Base-by-base conservation (phyloP, 176 grass and related monocot species). In the Cymbopogon citratus region DNA sequence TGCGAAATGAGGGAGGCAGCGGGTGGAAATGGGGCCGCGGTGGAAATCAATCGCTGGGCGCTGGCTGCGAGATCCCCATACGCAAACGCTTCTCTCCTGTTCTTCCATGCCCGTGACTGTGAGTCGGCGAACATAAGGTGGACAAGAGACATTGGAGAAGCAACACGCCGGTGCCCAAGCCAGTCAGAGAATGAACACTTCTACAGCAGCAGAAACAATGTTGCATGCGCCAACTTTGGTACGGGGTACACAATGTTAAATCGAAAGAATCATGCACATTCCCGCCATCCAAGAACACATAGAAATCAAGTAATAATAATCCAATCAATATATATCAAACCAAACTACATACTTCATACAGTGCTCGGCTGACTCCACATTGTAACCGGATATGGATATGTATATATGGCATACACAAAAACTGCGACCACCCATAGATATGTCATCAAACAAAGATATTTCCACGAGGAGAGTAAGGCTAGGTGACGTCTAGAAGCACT, bases 401-500 rank as follows among this genome's bases (percentile, higher is more conserved):
- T 26, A 57, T 60, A 59, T 27, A 75, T 68, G 12, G 23, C 75
- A 62, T 80, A 51, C 61, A 80, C 62, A 88, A 88, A 79, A 74
- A 49, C 28, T 1, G 38, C 35, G 38, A 81, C 64, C 71, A 81
- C 64, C 71, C 81, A 87, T 66, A 77, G 35, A 84, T 45, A 85
- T 73, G 73, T 74, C 85, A 81, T 60, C 84, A 77, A 80, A 80
- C 56, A 57, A 76, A 80, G 71, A 70, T 80, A 40, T 84, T 73
- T 81, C 70, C 76, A 74, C 70, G 25, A 81, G 14, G 41, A 35
- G 80, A 48, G 86, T 56, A 74, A 66, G 43, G 23, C 23, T 27
- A 57, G 18, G 33, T 45, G 26, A 33, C 51, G 25, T 43, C 84
- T 91, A 94, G 85, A 95, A 95, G 85, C 93, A 95, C 79, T 95